Evolutionary conservation across 805 yeast genomes (phyloP).

Genomic region (Komagataella populi): DNA sequence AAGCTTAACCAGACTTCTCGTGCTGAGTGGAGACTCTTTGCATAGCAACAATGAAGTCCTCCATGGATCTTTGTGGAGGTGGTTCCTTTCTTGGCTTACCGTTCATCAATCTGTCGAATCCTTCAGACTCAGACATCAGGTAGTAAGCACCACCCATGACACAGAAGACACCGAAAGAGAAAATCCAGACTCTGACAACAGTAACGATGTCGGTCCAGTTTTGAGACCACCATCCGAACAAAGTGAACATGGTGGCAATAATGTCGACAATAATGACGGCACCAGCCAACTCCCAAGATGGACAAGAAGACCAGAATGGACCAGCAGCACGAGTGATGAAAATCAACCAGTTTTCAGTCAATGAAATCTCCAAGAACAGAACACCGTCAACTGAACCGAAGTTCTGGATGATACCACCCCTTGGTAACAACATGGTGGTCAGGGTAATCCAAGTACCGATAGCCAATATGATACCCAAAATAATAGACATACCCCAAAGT

Average conservation of each 20-base stretch:
- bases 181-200: slow-evolving; percentile 87
- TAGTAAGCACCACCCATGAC: slow-evolving; percentile 93
- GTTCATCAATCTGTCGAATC: slow-evolving; percentile 75
- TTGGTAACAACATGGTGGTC: slow-evolving; percentile 83
- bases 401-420: slow-evolving; percentile 93
- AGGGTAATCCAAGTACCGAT: slow-evolving; percentile 89
- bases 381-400: slow-evolving; percentile 92
- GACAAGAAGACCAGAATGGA: slow-evolving; percentile 95
- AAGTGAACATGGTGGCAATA: slow-evolving; percentile 82
- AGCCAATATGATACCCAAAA: slow-evolving; percentile 79
- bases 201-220: slow-evolving; percentile 95
- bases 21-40: slow-evolving; percentile 84
- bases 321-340: slow-evolving; percentile 95
- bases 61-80: slow-evolving; percentile 54
- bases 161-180: slow-evolving; percentile 96
- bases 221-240: slow-evolving; percentile 97
- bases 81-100: slow-evolving; percentile 55
- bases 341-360: slow-evolving; percentile 95
- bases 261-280: slow-evolving; percentile 85
- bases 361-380: slow-evolving; percentile 83
- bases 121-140: slow-evolving; percentile 73
- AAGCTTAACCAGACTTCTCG: slow-evolving; percentile 53
- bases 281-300: slow-evolving; percentile 95
- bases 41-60: slow-evolving; percentile 79
- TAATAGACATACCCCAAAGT: slow-evolving; percentile 92